Evolutionary conservation across 306 rosid genomes (phyloP), one percentile per base, ranked within the genome.

Genomic region (Corylus heterophylla): DNA sequence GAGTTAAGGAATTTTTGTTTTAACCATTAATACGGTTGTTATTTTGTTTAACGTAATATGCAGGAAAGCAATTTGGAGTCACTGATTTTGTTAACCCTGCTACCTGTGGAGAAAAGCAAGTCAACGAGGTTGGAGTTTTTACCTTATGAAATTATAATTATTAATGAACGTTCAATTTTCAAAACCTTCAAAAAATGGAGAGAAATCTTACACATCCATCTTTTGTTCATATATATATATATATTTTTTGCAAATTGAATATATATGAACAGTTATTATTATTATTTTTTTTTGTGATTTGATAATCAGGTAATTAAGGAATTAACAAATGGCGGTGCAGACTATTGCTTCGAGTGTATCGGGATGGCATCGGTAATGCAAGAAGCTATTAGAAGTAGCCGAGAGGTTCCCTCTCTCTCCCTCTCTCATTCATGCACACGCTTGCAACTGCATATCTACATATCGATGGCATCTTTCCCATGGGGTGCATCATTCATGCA

Each of bases 291-390:
- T 22, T 22, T 22, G 25, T 22, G 25, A 22, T 14, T n/a, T 74
- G 12, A 25, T 29, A 1, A 72, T n/a, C 49, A 91, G 93, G 90
- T 86, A 64, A 85, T 92, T 59, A 90, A 85, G 69, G 92, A 88
- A 25, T 68, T 89, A 79, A 92, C 94, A 14, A 58, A 88, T 56
- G 97, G 94, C 79, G 92, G 92, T 51, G 90, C 90, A 55, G 92
- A 91, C 74, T 87, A 86, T 62, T 85, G 97, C 90, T 85, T 91
- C 47, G 97, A 89, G 81, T 91, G 97, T 81, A 77, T 89, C 17
- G 97, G 94, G 27, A 82, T 91, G 86, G 90, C 90, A 52, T 89
- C 93, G 48, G 39, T 85, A 70, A 92, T 89, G 94, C 47, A 54
- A 4, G 94, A 90, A 9, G 92, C 94, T 69, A 79, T 84, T 45